Conservation (phyloP, 305 asterid species). For the Fraxinus greggii region DNA sequence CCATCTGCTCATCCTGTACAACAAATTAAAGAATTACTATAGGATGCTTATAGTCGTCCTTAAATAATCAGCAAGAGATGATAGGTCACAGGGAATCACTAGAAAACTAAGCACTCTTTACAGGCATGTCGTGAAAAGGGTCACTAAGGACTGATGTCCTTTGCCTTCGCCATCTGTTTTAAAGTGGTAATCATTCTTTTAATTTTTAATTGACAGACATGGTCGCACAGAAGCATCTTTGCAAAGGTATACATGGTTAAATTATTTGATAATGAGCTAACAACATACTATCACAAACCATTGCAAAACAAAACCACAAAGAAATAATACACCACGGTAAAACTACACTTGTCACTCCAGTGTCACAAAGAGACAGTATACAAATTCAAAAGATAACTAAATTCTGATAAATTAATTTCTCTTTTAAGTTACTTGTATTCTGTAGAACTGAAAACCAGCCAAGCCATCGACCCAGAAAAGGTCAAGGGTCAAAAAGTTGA, state of each 20-base stretch:
- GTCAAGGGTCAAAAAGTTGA: neutral
- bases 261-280: neutral
- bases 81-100: neutral
- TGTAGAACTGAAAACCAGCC: neutral
- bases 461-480: neutral
- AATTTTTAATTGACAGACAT: neutral
- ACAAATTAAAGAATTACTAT: constrained; percentile 13
- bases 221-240: neutral
- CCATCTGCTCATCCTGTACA: constrained; percentile 81
- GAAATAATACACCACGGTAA: neutral
- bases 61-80: neutral
- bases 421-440: neutral
- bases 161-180: neutral
- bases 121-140: neutral
- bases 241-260: neutral
- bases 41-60: neutral
- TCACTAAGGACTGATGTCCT: neutral
- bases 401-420: neutral
- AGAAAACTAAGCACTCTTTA: neutral
- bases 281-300: neutral
- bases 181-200: neutral
- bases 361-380: neutral
- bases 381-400: neutral
- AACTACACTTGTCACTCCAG: neutral
- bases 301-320: neutral